These are phyloP conservation scores for Leptodontidium sp. DNA, from an alignment of 2,329 filamentous ascomycete genomes.

Conservation along the genomic window DNA sequence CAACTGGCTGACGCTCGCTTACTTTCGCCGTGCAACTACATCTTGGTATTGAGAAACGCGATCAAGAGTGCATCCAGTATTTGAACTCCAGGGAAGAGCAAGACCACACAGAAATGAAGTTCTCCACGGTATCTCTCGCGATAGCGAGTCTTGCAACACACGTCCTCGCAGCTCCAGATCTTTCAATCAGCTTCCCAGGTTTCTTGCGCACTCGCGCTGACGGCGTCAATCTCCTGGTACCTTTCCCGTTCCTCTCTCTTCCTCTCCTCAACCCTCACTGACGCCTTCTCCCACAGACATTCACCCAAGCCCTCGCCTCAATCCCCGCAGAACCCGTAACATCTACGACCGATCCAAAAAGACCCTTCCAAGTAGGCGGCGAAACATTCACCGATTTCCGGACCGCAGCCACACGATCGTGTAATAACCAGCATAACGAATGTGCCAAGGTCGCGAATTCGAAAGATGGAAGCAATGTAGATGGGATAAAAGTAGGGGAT, in stretches of 20 bases:
- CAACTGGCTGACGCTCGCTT: too few species aligned
- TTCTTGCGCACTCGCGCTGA: constrained; percentile 38
- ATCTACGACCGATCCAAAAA: constrained; percentile 18
- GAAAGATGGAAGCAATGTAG: constrained; percentile 18
- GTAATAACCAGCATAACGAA: constrained; percentile 33
- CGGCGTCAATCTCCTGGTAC: constrained; percentile 19
- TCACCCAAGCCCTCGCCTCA: constrained; percentile 23
- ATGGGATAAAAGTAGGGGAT: constrained; percentile 32
- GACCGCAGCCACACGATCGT: constrained; percentile 26
- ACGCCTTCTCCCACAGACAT: constrained; percentile 11
- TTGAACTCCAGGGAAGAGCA: too few species aligned
- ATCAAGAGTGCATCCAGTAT: too few species aligned
- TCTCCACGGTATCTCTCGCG: neutral
- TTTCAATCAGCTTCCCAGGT: constrained; percentile 28
- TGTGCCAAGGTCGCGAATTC: constrained; percentile 32
- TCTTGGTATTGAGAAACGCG: too few species aligned
- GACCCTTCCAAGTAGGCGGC: constrained; percentile 31
- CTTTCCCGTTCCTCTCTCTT: neutral
- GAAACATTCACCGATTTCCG: constrained; percentile 34
- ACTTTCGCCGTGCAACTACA: neutral
- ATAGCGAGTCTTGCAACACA: neutral
- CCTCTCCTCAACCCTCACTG: neutral
- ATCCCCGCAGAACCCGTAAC: constrained; percentile 24
- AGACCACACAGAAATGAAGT: neutral
- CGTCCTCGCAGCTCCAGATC: constrained; percentile 18